Conservation (phyloP, 768 basidiomycete species). For the Mrakia gelida region DNA sequence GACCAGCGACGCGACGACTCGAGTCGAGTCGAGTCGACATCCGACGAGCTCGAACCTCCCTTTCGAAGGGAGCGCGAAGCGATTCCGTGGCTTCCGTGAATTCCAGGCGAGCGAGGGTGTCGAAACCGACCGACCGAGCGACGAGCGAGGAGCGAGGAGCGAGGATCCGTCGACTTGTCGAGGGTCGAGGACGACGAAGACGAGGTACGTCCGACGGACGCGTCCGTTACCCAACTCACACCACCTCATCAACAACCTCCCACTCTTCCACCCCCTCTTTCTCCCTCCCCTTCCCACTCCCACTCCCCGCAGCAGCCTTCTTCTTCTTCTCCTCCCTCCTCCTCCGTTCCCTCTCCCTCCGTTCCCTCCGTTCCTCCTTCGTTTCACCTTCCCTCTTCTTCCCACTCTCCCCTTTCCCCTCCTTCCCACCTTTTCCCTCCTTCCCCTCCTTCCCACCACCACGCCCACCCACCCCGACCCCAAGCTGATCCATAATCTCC, state of each 20-base stretch:
- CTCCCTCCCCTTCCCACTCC: background rate
- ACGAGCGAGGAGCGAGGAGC: too few species aligned
- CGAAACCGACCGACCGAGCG: too few species aligned
- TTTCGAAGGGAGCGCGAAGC: too few species aligned
- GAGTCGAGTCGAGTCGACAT: too few species aligned
- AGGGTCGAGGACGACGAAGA: too few species aligned
- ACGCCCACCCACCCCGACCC: background rate
- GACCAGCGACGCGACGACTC: too few species aligned
- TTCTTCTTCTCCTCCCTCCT: background rate
- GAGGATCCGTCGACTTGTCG: too few species aligned
- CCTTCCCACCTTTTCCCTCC: background rate
- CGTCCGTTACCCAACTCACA: background rate
- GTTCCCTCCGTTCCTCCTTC: conserved; percentile 6
- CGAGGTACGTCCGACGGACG: too few species aligned
- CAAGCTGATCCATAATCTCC: background rate
- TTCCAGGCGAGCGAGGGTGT: too few species aligned
- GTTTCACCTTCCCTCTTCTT: conserved; percentile 1
- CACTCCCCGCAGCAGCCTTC: background rate
- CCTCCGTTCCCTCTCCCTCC: background rate
- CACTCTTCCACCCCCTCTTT: conserved; percentile 1
- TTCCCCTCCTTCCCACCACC: background rate
- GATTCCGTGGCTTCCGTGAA: too few species aligned
- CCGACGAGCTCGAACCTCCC: too few species aligned
- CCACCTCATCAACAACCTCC: background rate
- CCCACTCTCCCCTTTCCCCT: too few species aligned